Conservation (phyloP, 495 filamentous ascomycete genomes). For the Penicillium longicatenatum region DNA sequence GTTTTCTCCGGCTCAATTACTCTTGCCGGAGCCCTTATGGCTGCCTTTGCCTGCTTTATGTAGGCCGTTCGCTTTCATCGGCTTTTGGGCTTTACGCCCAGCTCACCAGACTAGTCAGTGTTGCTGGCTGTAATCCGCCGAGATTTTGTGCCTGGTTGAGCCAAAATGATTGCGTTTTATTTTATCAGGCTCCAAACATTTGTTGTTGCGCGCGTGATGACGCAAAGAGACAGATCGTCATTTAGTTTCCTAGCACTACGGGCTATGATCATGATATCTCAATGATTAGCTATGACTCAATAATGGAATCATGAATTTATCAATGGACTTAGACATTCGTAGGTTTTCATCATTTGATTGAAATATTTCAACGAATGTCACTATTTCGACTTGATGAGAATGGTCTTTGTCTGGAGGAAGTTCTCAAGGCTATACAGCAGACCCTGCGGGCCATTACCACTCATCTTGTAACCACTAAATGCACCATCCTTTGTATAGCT, state of each 20-base stretch:
- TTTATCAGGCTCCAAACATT: background rate
- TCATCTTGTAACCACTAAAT: constrained; percentile 91
- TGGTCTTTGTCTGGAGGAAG: constrained; percentile 53
- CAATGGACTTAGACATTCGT: background rate
- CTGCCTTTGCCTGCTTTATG: constrained; percentile 13
- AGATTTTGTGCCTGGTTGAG: background rate
- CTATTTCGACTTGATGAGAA: constrained; percentile 31
- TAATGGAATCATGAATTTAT: background rate
- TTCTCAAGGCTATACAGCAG: constrained; percentile 46
- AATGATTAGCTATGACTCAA: background rate
- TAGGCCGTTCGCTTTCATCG: constrained; percentile 2
- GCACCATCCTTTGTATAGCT: constrained; percentile 63
- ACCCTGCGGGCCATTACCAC: constrained; percentile 77
- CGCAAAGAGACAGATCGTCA: background rate
- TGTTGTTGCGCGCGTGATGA: background rate
- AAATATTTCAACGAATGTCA: background rate
- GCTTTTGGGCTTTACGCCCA: background rate
- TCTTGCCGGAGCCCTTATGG: constrained; percentile 17
- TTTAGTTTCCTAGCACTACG: background rate
- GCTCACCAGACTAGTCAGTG: background rate
- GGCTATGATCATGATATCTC: background rate
- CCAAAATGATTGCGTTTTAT: background rate
- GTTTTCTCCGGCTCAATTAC: constrained; percentile 6
- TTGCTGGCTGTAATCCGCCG: background rate
- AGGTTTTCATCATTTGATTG: background rate